A percentile compares a stretch with the other conserved stretches of the same genome.
Conservation (phyloP, 768 basidiomycete genomes). For the Clavaria fumosa region DNA sequence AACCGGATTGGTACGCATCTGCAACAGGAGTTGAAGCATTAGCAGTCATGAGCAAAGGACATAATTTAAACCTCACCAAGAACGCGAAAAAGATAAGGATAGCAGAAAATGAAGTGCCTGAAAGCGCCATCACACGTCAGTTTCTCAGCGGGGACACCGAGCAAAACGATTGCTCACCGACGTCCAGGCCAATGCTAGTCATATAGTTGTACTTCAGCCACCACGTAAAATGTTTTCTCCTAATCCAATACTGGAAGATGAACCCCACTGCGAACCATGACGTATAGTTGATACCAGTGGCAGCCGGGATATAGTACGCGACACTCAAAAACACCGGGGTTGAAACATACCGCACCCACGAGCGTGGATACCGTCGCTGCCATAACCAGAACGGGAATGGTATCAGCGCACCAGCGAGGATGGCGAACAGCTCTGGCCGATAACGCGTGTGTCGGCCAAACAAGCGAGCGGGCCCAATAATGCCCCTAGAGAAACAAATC, state of each 20-base stretch:
- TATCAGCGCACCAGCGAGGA: conserved; percentile 58
- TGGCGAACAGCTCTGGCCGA: too few relatives aligned
- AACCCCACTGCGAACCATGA: conserved; percentile 69
- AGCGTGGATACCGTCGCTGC: conserved; percentile 64
- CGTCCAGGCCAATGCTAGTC: conserved; percentile 53
- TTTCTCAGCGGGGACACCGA: too few relatives aligned
- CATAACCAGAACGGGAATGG: conserved; percentile 78
- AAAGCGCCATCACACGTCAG: too few relatives aligned
- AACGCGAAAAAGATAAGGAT: too few relatives aligned
- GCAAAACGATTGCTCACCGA: conserved; percentile 51
- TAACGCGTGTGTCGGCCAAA: too few relatives aligned
- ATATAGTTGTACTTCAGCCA: conserved; percentile 91
- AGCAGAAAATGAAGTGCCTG: too few relatives aligned
- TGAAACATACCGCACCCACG: conserved; percentile 75
- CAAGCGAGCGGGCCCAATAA: conserved; percentile 28
- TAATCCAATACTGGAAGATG: conserved; percentile 75
- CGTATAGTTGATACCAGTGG: conserved; percentile 80
- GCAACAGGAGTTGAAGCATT: background rate
- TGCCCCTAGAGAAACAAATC: conserved; percentile 48
- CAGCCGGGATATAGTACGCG: conserved; percentile 62
- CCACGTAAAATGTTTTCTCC: conserved; percentile 59
- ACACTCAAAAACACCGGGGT: conserved; percentile 74
- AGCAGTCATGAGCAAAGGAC: background rate
- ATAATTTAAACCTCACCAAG: too few relatives aligned
- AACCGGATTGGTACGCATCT: background rate